phyloP scores from a whole-genome alignment of 2,329 filamentous ascomycete genomes.

The Alternaria angustiovoidea region DNA sequence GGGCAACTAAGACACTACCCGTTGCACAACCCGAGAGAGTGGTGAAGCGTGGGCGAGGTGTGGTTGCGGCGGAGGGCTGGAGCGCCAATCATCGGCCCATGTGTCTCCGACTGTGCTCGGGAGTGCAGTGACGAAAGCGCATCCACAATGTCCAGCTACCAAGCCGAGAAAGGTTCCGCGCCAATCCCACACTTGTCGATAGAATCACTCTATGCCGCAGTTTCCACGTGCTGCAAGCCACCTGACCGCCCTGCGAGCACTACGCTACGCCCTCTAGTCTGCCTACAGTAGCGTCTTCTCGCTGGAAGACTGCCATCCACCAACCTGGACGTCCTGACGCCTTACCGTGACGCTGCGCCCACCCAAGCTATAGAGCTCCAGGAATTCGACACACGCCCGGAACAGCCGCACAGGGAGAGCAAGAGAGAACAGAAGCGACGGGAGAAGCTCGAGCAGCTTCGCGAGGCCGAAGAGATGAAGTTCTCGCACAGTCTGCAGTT shows the following conservation, averaged over 20 bases:
- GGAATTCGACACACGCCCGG: slow-evolving; percentile 25
- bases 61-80: neutral
- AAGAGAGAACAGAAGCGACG: slow-evolving; percentile 57
- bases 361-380: slow-evolving; percentile 45
- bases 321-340: slow-evolving; percentile 38
- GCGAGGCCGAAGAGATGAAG: slow-evolving; percentile 90
- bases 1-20: neutral
- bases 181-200: slow-evolving; percentile 17
- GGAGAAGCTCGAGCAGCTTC: slow-evolving; percentile 74
- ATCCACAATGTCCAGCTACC: slow-evolving; percentile 6
- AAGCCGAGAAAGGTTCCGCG: slow-evolving; percentile 10
- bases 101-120: neutral
- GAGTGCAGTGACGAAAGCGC: slow-evolving; percentile 15
- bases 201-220: slow-evolving; percentile 4
- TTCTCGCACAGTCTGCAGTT: slow-evolving; percentile 99
- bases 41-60: neutral
- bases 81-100: slow-evolving; percentile 19
- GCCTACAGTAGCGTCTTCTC: slow-evolving; percentile 9
- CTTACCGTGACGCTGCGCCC: slow-evolving; percentile 27
- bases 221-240: slow-evolving; percentile 17
- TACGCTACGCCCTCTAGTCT: slow-evolving; percentile 13
- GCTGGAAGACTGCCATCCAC: slow-evolving; percentile 3
- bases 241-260: slow-evolving; percentile 16
- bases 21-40: neutral
- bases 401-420: slow-evolving; percentile 23